A percentile compares a stretch with the other conserved stretches of the same genome.
Conservation (phyloP, 257 asterid species). For the Plantago elongata region DNA sequence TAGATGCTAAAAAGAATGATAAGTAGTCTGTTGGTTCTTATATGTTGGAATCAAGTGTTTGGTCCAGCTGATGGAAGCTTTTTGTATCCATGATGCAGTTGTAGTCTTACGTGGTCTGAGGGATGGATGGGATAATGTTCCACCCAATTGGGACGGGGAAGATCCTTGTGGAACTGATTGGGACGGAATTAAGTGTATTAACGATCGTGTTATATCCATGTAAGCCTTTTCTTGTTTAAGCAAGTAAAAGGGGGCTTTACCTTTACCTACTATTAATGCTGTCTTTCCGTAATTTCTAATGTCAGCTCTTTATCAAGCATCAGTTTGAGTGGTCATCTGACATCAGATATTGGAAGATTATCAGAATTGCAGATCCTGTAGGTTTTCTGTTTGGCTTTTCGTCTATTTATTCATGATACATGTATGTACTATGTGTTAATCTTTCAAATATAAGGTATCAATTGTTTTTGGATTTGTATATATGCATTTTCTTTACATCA, state of each 20-base stretch:
- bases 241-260: too few species aligned
- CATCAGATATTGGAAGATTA: conserved; percentile 57
- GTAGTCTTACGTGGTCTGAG: conserved; percentile 40
- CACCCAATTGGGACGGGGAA: conserved; percentile 59
- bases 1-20: too few species aligned
- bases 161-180: conserved; percentile 70
- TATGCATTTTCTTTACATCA: neutral
- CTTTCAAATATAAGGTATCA: too few species aligned
- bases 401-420: too few species aligned
- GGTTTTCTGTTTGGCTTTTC: conserved; percentile 14
- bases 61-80: neutral
- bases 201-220: conserved; percentile 48
- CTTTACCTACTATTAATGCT: neutral
- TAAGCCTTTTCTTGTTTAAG: conserved; percentile 16
- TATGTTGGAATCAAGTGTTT: too few species aligned
- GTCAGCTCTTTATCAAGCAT: conserved; percentile 63
- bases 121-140: conserved; percentile 44
- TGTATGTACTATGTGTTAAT: too few species aligned
- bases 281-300: conserved; percentile 7
- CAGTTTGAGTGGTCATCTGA: conserved; percentile 49
- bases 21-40: too few species aligned
- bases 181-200: conserved; percentile 60
- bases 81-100: conserved; percentile 36
- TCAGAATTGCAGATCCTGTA: conserved; percentile 72
- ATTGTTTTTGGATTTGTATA: too few species aligned